Conservation (phyloP, 2,329 filamentous ascomycete species). For the Aspergillus cejpii region DNA sequence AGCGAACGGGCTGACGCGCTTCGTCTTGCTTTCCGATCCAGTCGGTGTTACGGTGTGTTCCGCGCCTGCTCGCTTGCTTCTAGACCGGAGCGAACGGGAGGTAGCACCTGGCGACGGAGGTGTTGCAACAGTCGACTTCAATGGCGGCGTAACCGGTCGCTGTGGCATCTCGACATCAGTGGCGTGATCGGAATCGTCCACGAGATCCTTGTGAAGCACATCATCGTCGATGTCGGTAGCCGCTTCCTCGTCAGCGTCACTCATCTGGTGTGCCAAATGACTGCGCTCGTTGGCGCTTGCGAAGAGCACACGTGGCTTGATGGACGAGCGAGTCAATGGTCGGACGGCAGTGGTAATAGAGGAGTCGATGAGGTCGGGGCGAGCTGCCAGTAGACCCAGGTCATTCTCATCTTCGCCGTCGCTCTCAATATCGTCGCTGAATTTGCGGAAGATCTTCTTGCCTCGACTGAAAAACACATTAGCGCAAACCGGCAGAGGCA, state of each 20-base stretch:
- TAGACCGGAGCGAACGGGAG: constrained; percentile 30
- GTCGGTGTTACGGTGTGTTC: constrained; percentile 22
- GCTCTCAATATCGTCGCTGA: constrained; percentile 39
- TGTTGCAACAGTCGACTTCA: constrained; percentile 18
- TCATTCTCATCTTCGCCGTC: constrained; percentile 39
- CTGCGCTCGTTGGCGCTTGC: constrained; percentile 41
- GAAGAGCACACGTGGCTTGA: constrained; percentile 57
- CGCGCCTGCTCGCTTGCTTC: constrained; percentile 21
- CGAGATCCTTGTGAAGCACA: constrained; percentile 13
- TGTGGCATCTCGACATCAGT: constrained; percentile 15
- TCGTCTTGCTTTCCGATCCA: constrained; percentile 23
- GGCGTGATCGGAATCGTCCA: constrained; percentile 13
- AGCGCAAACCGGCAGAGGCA: constrained; percentile 16
- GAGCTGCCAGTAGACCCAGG: constrained; percentile 37
- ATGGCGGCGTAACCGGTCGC: constrained; percentile 19
- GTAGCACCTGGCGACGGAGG: constrained; percentile 30
- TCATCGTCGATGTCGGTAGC: constrained; percentile 50
- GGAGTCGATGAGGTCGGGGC: constrained; percentile 34
- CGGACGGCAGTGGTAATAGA: constrained; percentile 31
- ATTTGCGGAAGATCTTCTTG: constrained; percentile 55
- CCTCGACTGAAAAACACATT: constrained; percentile 47
- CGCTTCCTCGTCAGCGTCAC: constrained; percentile 47
- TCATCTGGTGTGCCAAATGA: constrained; percentile 33
- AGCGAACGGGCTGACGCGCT: constrained; percentile 37
- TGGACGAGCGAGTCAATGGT: constrained; percentile 51